Percentiles rank a stretch among this genome's conserved stretches.
These are phyloP conservation scores for Sugiyamaella smithiae DNA, from an alignment of 805 yeast genomes.

Conservation along the genomic window DNA sequence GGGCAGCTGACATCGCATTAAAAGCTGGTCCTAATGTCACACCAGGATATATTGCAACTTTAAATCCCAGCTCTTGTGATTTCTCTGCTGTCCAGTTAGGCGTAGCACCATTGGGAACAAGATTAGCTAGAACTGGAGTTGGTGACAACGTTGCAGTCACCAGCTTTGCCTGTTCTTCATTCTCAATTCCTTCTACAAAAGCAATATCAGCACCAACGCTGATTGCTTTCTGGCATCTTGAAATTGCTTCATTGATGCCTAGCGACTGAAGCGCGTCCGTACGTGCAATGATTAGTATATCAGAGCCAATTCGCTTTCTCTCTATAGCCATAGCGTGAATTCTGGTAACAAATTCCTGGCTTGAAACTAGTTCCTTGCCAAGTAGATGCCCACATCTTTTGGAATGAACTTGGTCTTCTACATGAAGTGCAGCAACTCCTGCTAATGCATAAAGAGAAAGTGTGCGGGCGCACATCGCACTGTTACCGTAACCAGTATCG, in stretches of 20 bases:
- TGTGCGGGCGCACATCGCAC: conserved; percentile 15
- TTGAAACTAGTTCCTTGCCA: conserved; percentile 12
- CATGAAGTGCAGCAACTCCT: conserved; percentile 16
- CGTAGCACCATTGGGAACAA: conserved; percentile 10
- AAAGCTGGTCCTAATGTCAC: conserved; percentile 8
- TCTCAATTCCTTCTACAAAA: conserved; percentile 14
- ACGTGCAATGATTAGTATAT: conserved; percentile 14
- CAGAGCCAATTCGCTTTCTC: conserved; percentile 8
- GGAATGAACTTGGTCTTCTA: conserved; percentile 14
- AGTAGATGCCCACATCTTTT: conserved; percentile 15
- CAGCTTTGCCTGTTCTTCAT: conserved; percentile 12
- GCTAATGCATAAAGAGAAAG: conserved; percentile 9
- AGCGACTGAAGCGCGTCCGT: conserved; percentile 9
- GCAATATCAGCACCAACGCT: conserved; percentile 14
- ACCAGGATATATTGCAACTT: conserved; percentile 13
- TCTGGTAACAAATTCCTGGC: conserved; percentile 10
- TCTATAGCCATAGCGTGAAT: conserved; percentile 14
- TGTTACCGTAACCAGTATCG: conserved; percentile 16
- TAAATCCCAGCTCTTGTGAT: conserved; percentile 10
- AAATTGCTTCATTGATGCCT: conserved; percentile 14
- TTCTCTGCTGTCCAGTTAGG: conserved; percentile 11
- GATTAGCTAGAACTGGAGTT: conserved; percentile 10
- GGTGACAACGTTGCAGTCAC: conserved; percentile 8
- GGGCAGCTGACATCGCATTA: not conserved
- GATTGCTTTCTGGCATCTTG: conserved; percentile 9